A percentile compares a stretch with the other conserved stretches of the same genome.
Evolutionary conservation across 495 filamentous ascomycete genomes (phyloP).

Genomic region (Lasiosphaeria ovina): DNA sequence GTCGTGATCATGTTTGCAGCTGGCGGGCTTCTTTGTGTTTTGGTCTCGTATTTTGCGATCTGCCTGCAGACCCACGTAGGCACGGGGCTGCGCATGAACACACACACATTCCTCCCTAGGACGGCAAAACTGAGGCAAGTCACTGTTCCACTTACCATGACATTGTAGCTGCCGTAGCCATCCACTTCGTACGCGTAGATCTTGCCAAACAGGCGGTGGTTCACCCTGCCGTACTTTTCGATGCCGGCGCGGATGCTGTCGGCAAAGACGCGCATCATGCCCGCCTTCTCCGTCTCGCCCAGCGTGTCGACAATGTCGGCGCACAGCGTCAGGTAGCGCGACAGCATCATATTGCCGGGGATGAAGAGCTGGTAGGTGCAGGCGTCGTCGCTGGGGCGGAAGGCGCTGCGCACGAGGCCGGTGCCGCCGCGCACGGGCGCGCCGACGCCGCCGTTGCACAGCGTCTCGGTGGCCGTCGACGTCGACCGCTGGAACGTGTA

Average conservation of each 20-base stretch:
- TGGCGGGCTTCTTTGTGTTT: no score
- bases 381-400: constrained; percentile 63
- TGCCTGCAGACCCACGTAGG: no score
- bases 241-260: neutral
- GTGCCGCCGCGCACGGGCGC: constrained; percentile 58
- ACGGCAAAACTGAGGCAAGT: neutral
- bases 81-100: no score
- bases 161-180: constrained; percentile 46
- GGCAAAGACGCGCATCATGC: constrained; percentile 37
- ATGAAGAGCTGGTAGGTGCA: constrained; percentile 58
- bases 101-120: neutral
- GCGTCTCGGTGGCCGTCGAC: constrained; percentile 56
- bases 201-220: constrained; percentile 16
- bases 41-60: no score
- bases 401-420: constrained; percentile 61
- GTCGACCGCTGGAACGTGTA: constrained; percentile 59
- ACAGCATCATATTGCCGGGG: constrained; percentile 71
- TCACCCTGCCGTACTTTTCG: neutral
- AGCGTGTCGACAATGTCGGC: constrained; percentile 46
- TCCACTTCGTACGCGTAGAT: constrained; percentile 65
- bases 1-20: no score
- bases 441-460: constrained; percentile 57
- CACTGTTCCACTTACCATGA: constrained; percentile 10
- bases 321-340: constrained; percentile 47
- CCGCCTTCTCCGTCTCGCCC: constrained; percentile 30